Percentiles rank a stretch among this genome's conserved stretches.
These are phyloP conservation scores for Chaetomium sp. DNA, from an alignment of 2,329 filamentous ascomycete genomes.

Conservation along the genomic window DNA sequence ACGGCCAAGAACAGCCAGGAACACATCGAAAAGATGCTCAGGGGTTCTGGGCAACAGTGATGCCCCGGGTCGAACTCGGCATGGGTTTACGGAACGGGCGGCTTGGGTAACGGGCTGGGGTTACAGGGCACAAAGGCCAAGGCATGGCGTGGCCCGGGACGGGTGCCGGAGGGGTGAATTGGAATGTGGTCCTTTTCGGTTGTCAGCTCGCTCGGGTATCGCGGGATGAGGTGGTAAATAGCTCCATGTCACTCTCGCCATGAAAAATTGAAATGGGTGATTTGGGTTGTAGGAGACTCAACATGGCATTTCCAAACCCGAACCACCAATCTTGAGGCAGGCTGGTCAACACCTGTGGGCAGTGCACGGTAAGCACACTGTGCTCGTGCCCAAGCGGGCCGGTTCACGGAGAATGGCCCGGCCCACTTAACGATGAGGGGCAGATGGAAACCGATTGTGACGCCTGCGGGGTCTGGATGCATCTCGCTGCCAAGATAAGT, in stretches of 20 bases:
- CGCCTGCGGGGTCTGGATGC: constrained; percentile 14
- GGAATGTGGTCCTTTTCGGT: neutral
- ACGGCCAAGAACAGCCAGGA: constrained; percentile 93
- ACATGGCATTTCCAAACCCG: neutral
- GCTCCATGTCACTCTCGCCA: neutral
- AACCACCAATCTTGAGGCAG: neutral
- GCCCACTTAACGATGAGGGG: neutral
- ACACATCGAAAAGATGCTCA: constrained; percentile 87
- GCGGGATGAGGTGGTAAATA: neutral
- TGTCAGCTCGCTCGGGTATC: neutral
- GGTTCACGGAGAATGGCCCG: neutral
- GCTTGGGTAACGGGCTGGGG: neutral
- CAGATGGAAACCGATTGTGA: constrained; percentile 19
- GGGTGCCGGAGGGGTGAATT: neutral
- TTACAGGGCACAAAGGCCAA: constrained; percentile 1
- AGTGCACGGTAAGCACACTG: neutral
- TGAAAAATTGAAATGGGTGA: neutral
- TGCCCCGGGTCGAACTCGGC: neutral
- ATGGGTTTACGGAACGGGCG: neutral
- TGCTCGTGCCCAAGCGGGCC: neutral
- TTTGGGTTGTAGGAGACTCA: neutral
- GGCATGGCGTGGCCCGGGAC: constrained; percentile 5
- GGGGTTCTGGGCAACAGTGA: constrained; percentile 43
- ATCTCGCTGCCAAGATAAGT: constrained; percentile 22
- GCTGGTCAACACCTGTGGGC: neutral